Percentiles rank a stretch among this genome's conserved stretches.
These are phyloP conservation scores for Pisolithus albus DNA, from an alignment of 768 basidiomycete genomes.

Conservation along the genomic window DNA sequence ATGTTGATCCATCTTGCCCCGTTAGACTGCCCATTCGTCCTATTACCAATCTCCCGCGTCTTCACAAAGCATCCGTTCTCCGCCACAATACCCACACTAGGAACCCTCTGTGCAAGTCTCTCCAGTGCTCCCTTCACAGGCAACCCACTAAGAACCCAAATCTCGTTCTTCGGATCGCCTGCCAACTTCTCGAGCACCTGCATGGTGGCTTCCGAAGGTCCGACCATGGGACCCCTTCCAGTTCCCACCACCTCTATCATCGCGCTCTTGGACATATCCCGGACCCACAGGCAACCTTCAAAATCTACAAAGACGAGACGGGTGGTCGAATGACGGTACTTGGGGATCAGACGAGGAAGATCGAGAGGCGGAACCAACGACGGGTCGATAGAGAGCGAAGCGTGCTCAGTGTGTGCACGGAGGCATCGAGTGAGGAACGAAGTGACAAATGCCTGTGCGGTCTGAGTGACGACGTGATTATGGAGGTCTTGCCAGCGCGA, in stretches of 20 bases:
- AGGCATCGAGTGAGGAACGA: constrained; percentile 72
- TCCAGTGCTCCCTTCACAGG: constrained; percentile 59
- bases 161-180: constrained; percentile 62
- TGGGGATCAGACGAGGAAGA: constrained; percentile 49
- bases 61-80: constrained; percentile 88
- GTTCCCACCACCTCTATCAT: neutral
- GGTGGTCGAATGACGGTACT: constrained; percentile 58
- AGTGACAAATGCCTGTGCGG: constrained; percentile 76
- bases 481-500: constrained; percentile 84
- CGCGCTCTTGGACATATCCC: constrained; percentile 38
- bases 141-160: constrained; percentile 78
- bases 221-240: constrained; percentile 25
- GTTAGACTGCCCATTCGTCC: constrained; percentile 7
- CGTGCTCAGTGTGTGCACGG: constrained; percentile 67
- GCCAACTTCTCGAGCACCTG: constrained; percentile 50
- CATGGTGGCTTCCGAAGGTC: constrained; percentile 34
- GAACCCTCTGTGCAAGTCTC: constrained; percentile 50
- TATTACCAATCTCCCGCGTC: constrained; percentile 29
- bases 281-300: constrained; percentile 75
- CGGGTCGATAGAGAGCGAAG: constrained; percentile 20
- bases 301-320: constrained; percentile 71
- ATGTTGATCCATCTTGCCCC: constrained; percentile 61
- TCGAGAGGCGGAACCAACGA: constrained; percentile 36
- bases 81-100: constrained; percentile 74
- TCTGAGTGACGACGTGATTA: constrained; percentile 80